phyloP scores from a whole-genome alignment of 192 early-diverging fungal genomes.

The Oehlia diaphana region DNA sequence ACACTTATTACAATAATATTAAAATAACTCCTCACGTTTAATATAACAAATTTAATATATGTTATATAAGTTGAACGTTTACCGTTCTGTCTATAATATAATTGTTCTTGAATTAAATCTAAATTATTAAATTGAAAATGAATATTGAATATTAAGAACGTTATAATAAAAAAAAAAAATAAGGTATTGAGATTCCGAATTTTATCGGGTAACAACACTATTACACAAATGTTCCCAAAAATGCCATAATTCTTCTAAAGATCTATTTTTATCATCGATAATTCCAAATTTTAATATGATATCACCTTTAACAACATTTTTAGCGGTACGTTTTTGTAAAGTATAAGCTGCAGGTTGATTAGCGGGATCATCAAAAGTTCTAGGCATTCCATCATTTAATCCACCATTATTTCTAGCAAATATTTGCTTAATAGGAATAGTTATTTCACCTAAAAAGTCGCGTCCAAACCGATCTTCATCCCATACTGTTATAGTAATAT shows the following conservation, averaged over 20 bases:
- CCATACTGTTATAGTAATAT: constrained; percentile 59
- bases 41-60: too few relatives aligned
- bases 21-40: too few relatives aligned
- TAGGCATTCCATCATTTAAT: constrained; percentile 37
- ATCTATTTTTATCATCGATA: background rate
- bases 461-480: constrained; percentile 67
- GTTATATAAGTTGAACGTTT: too few relatives aligned
- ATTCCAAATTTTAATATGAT: constrained; percentile 31
- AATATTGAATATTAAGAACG: too few relatives aligned
- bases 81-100: too few relatives aligned
- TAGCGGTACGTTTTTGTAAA: constrained; percentile 21
- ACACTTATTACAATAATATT: too few relatives aligned
- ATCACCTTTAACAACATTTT: constrained; percentile 26
- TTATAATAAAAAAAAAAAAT: too few relatives aligned
- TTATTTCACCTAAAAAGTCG: constrained; percentile 64
- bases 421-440: constrained; percentile 57
- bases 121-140: too few relatives aligned
- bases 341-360: constrained; percentile 42
- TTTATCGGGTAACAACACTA: background rate
- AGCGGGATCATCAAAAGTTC: constrained; percentile 53
- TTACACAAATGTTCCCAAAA: constrained; percentile 11
- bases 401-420: constrained; percentile 37
- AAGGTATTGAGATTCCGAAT: too few relatives aligned
- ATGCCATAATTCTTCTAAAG: constrained; percentile 10
- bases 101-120: too few relatives aligned